Base-by-base conservation (phyloP, 2,329 filamentous ascomycete species). In the Alternaria incomplexa region DNA sequence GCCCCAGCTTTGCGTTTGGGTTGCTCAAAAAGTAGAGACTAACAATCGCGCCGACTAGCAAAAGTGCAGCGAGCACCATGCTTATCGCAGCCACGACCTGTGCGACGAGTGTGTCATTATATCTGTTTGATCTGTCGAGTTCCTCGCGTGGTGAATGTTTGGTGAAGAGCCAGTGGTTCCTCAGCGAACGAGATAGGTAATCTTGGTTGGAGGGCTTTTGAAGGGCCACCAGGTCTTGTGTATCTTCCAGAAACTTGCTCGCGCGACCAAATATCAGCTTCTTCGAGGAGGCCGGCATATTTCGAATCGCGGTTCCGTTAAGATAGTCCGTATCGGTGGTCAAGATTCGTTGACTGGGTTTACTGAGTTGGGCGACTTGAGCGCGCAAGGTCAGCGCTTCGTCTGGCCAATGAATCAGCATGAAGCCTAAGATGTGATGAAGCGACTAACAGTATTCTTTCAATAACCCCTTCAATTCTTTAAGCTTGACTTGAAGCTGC, bases 21-120 rank as follows among this genome's bases (percentile, higher is more conserved):
- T 56, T 51, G 3, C 28, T 11, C 2, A 73, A 61, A 25, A 62
- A 40, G 52, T 73, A 68, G 4, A 76, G 28, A 23, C 47, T 71
- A 1, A 70, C 57, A 8, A 75, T 71, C 4, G 73, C 68, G 2
- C 66, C 69, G 10, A 76, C 65, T 7, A 76, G 56, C 4, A 74
- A 53, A 4, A 71, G 30, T 4, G 69, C 69, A 9, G 73, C 69
- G 3, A 69, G 55, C 5, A 20, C n/a, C 26, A 50, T 50, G 47
- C 17, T 30, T 12, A 50, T 20, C 0, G 26, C 47, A 1, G n/a
- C n/a, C 28, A 50, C 47, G 4, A 13, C 13, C 17, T 28, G 47
- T 8, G 17, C 25, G 11, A 50, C 13, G 10, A 30, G 47, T 17
- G 47, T 17, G 15, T 48, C 17, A 6, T 48, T 48, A n/a, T 48